Base-by-base conservation (phyloP, 1,284 basidiomycete species). In the Violaceomyces palustris region DNA sequence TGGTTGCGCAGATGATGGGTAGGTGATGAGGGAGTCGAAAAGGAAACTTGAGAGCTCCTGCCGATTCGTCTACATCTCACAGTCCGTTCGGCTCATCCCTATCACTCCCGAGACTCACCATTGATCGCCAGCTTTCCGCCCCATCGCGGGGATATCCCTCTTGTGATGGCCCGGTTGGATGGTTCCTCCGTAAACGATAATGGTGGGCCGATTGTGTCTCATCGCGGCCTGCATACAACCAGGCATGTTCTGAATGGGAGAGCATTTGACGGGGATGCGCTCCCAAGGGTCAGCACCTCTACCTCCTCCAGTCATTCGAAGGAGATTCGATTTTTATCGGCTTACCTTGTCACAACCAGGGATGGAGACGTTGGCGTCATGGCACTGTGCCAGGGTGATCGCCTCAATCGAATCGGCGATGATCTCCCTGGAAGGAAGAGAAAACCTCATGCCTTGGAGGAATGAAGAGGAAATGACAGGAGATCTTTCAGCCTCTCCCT, bases 181-280 rank as follows among this genome's bases (percentile, higher is more conserved):
- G 19, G 87, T 87, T 24, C 93, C 93, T 30, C 93, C 93, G 68
- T 97, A 98, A 1, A 98, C 85, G 88, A 98, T 94, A 49, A 97
- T 65, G 24, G 87, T 88, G 22, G 93, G 93, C 39, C 93, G 82
- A 76, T 98, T 96, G 54, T 97, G 78, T 39, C 93, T 80, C 42
- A 91, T 90, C 42, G 94, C 86, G 8, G 88, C 90, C 78, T 93
- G 94, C 62, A 93, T 77, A 29, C 90, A 88, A 46, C 91, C 91
- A 9, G 91, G 91, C 90, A 94, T 94, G 75, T 96, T 96, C 38
- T 15, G n/a, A 23, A 21, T 9, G 34, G n/a, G n/a, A n/a, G n/a
- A n/a, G n/a, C n/a, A n/a, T n/a, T n/a, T n/a, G n/a, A n/a, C n/a
- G n/a, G n/a, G n/a, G n/a, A n/a, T n/a, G n/a, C n/a, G n/a, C n/a